These are phyloP conservation scores for Silene conica DNA, from an alignment of 148 eudicot species.

Conservation along the genomic window DNA sequence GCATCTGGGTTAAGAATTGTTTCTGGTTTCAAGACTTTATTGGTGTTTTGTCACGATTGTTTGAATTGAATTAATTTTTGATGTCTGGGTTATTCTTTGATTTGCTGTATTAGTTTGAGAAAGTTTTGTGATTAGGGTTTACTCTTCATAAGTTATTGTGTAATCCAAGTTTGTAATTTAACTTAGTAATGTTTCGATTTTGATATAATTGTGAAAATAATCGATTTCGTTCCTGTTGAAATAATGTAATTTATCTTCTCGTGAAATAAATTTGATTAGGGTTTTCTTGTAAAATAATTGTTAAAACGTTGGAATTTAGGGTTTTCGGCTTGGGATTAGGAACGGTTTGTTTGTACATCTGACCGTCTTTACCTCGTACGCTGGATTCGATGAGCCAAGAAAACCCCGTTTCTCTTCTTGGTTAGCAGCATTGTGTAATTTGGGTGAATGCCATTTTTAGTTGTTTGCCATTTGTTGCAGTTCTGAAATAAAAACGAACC, in stretches of 20 bases:
- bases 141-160: not conserved
- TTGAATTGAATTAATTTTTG: not conserved
- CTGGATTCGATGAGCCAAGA: not conserved
- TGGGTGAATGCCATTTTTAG: not conserved
- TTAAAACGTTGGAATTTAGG: not conserved
- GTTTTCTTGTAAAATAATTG: not conserved
- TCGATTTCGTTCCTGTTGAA: not conserved
- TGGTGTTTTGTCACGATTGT: not conserved
- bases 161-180: not conserved
- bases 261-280: too few relatives aligned
- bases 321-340: not conserved
- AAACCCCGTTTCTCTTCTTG: too few relatives aligned
- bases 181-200: not conserved
- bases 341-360: not conserved
- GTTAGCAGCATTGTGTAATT: not conserved
- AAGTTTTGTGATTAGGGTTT: conserved; percentile 3
- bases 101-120: not conserved
- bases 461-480: conserved; percentile 2
- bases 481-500: conserved; percentile 3
- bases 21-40: too few relatives aligned
- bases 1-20: too few relatives aligned
- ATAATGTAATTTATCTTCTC: too few relatives aligned
- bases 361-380: not conserved
- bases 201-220: not conserved
- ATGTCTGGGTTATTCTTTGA: not conserved